Evolutionary conservation across 495 filamentous ascomycete genomes (phyloP).

Genomic region (Tuber calosporum): DNA sequence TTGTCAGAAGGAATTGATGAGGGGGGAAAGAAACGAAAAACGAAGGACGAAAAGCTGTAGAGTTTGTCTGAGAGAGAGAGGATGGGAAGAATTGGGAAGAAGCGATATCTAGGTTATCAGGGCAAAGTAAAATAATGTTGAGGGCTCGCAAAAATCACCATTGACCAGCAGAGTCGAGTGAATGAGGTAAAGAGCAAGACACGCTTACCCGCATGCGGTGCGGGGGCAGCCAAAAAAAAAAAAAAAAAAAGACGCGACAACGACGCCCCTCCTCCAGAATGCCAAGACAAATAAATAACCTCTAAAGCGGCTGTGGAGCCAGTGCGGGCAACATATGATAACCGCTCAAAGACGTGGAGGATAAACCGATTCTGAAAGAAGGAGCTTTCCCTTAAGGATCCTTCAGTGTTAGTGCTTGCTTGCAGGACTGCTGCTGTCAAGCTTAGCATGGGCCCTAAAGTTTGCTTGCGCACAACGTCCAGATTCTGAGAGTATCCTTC

Average conservation of each 20-base stretch:
- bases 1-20: background rate
- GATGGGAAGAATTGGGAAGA: background rate
- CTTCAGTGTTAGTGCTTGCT: background rate
- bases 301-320: background rate
- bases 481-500: background rate
- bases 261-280: background rate
- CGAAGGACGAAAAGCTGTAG: background rate
- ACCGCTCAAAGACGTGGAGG: background rate
- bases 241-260: background rate
- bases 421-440: background rate
- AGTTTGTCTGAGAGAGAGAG: background rate
- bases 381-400: background rate
- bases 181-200: background rate
- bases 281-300: background rate
- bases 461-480: background rate
- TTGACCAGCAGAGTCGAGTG: background rate
- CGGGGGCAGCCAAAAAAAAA: background rate
- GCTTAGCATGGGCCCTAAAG: background rate
- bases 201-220: constrained; percentile 1
- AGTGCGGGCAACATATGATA: background rate
- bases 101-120: background rate
- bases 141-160: background rate
- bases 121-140: background rate
- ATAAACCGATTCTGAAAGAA: background rate
- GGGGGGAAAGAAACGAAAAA: background rate